Evolutionary conservation across 768 basidiomycete genomes (phyloP).

Genomic region (Phaffia australis): DNA sequence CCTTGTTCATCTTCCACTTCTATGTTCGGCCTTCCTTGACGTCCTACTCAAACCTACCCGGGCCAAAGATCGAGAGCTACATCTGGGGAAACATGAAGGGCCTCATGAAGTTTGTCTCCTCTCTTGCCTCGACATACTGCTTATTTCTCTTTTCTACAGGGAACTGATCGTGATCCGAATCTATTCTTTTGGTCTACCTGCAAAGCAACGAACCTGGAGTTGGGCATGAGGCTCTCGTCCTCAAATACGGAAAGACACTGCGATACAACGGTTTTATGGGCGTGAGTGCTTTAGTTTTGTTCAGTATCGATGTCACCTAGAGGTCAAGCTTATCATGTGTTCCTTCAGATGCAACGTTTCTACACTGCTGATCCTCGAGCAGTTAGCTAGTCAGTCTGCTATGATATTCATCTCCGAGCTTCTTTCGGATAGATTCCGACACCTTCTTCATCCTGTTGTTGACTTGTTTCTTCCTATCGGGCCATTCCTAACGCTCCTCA

Average conservation of each 20-base stretch:
- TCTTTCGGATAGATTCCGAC: background rate
- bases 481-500: background rate
- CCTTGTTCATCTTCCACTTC: slow-evolving; percentile 9
- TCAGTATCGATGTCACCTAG: too few relatives aligned
- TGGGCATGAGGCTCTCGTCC: slow-evolving; percentile 9
- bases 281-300: background rate
- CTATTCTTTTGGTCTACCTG: background rate
- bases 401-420: background rate
- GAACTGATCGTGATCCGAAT: background rate
- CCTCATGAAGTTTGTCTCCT: slow-evolving; percentile 5
- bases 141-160: background rate
- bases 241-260: slow-evolving; percentile 13
- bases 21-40: slow-evolving; percentile 4
- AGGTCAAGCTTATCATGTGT: background rate
- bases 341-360: slow-evolving; percentile 12
- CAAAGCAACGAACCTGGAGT: slow-evolving; percentile 9
- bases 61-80: slow-evolving; percentile 7
- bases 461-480: background rate
- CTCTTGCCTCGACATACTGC: background rate
- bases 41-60: slow-evolving; percentile 11
- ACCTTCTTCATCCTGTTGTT: background rate
- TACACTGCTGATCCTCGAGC: slow-evolving; percentile 17
- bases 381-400: slow-evolving; percentile 4
- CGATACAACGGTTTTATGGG: slow-evolving; percentile 9
- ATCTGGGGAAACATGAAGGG: slow-evolving; percentile 21